Evolutionary conservation across 352 stramenopile genomes (phyloP), one percentile per base, ranked within the genome.

Genomic region (Globisporangium radiosum): DNA sequence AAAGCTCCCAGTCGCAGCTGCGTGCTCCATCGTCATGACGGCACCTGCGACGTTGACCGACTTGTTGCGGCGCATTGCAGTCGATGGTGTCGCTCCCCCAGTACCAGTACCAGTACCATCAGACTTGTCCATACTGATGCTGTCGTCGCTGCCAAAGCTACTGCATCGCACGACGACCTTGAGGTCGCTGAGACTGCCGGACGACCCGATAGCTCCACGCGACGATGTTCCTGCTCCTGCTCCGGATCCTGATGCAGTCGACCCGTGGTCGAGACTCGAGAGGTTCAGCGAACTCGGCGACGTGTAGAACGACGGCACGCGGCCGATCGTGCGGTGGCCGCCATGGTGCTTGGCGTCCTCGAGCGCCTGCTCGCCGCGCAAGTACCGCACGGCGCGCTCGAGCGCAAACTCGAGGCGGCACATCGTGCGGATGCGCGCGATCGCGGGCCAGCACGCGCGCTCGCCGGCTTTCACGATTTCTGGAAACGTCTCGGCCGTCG

Each of bases 401-500:
- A 99, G 82, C 14, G 92, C 96, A 69, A 98, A 92, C 69, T 99
- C 97, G 48, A 98, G 92, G 49, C 93, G 91, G 64, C 96, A 98
- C 81, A 99, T 97, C 50, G 83, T 96, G 52, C 94, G 94, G 60
- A 99, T 98, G 40, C 92, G 90, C 47, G 96, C 78, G 57, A 99
- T 89, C 55, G 94, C 82, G n/a, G 89, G 89, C 90, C 90, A 98
- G 54, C 80, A 95, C 15, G 90, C 92, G 36, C 88, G 85, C 69
- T 98, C 90, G 36, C 94, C 94, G n/a, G 87, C 89, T 59, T 86
- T 75, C 8, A 97, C 78, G 57, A 92, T 86, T 1, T 81, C 64
- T 15, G 75, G 69, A 48, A 78, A 95, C 17, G 69, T 78, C 11
- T 84, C 72, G 11, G 55, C 67, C 14, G 72, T 87, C 17, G 92